A percentile compares a stretch with the other conserved stretches of the same genome.
phyloP scores from a whole-genome alignment of 148 eudicot species.

The Talinum fruticosum region DNA sequence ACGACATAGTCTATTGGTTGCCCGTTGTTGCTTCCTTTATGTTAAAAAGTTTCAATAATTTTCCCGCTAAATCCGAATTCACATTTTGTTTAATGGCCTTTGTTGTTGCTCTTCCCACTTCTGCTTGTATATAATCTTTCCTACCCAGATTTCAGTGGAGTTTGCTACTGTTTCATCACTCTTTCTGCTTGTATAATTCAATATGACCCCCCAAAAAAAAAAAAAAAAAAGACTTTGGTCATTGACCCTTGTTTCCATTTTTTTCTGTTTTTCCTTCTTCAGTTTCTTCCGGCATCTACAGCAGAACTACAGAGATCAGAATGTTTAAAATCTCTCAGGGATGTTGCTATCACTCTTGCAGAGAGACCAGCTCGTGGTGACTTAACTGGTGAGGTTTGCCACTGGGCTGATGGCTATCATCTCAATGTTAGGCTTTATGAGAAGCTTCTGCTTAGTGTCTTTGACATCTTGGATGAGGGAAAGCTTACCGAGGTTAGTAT shows the following conservation, averaged over 20 bases:
- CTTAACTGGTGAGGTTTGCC: conserved; percentile 97
- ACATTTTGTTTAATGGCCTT: neutral
- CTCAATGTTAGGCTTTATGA: conserved; percentile 92
- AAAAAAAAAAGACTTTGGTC: neutral
- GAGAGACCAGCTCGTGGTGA: conserved; percentile 99
- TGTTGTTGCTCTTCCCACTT: neutral
- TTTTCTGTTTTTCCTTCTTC: conserved; percentile 23
- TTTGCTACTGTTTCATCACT: neutral
- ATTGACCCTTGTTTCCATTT: conserved; percentile 1
- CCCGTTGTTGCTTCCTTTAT: neutral
- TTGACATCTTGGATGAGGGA: conserved; percentile 96
- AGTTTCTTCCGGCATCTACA: conserved; percentile 78
- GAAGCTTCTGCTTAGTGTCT: conserved; percentile 89
- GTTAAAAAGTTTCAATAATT: neutral
- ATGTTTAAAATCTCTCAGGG: conserved; percentile 83
- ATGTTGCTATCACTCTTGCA: conserved; percentile 83
- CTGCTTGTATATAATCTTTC: neutral
- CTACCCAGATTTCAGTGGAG: too few relatives aligned
- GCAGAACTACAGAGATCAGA: conserved; percentile 93
- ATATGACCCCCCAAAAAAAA: neutral
- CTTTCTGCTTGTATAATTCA: neutral
- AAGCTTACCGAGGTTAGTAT: conserved; percentile 90
- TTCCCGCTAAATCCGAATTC: neutral
- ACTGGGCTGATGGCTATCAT: conserved; percentile 99
- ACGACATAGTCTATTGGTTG: neutral